Evolutionary conservation across 192 early-diverging fungal species (phyloP).

Genomic region (Gamsiella multidivaricata): DNA sequence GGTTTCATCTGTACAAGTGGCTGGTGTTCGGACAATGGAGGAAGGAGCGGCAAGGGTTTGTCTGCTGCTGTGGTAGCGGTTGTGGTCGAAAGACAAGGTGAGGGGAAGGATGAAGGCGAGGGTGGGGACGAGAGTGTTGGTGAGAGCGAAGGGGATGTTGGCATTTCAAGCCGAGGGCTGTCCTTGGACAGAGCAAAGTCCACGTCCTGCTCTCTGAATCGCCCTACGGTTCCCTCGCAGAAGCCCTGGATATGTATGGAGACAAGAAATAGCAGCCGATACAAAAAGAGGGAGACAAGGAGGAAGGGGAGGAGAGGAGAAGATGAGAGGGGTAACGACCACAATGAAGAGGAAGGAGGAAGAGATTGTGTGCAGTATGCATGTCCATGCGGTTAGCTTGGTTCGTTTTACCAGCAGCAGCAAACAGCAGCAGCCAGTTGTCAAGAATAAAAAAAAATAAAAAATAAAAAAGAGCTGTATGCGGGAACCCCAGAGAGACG

Average conservation of each 20-base stretch:
- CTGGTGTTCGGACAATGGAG: background rate
- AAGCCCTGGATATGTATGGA: conserved; percentile 52
- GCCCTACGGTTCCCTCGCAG: conserved; percentile 64
- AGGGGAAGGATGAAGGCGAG: background rate
- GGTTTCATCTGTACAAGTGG: background rate
- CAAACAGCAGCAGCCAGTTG: too few relatives aligned
- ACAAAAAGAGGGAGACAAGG: background rate
- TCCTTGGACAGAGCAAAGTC: conserved; percentile 42
- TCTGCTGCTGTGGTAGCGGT: background rate
- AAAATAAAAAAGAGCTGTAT: too few relatives aligned
- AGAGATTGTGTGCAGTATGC: too few relatives aligned
- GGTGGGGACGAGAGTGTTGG: conserved; percentile 1
- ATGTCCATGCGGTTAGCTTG: too few relatives aligned
- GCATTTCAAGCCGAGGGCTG: background rate
- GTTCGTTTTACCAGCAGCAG: too few relatives aligned
- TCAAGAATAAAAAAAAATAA: too few relatives aligned
- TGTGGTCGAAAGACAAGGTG: conserved; percentile 1
- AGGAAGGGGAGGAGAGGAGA: background rate
- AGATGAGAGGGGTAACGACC: too few relatives aligned
- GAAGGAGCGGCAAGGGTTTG: background rate
- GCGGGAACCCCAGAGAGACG: too few relatives aligned
- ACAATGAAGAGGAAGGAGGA: too few relatives aligned
- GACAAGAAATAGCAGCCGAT: background rate
- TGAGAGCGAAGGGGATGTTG: conserved; percentile 3
- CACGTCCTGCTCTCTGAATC: conserved; percentile 59